phyloP scores from a whole-genome alignment of 768 basidiomycete genomes.

The Mycena polygramma region DNA sequence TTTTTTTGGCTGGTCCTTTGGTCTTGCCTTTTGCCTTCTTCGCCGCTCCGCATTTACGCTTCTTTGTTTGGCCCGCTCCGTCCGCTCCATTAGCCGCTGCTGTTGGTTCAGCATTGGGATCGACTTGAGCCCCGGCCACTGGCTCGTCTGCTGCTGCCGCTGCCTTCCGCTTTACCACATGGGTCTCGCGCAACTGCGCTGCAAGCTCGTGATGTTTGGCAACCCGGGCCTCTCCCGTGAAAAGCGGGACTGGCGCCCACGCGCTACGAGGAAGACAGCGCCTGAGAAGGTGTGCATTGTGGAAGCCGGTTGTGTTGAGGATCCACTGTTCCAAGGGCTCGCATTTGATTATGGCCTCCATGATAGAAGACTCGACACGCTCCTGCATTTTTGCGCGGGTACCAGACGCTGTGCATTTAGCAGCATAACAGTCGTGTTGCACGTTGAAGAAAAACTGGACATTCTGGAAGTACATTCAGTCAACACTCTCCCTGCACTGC shows the following conservation, averaged over 20 bases:
- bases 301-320: conserved; percentile 42
- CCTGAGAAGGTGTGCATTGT: conserved; percentile 42
- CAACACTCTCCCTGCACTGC: background rate
- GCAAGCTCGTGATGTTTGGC: conserved; percentile 1
- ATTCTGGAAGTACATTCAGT: conserved; percentile 19
- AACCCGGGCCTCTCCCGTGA: background rate
- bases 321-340: conserved; percentile 25
- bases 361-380: conserved; percentile 20
- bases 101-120: background rate
- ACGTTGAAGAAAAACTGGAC: conserved; percentile 41
- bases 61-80: too few species aligned
- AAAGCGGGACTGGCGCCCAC: conserved; percentile 6
- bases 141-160: background rate
- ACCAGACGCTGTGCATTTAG: conserved; percentile 30
- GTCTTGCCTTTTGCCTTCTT: too few species aligned
- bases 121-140: background rate
- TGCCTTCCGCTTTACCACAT: background rate
- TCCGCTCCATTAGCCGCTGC: too few species aligned
- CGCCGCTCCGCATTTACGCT: too few species aligned
- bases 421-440: conserved; percentile 41
- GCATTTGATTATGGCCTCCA: conserved; percentile 30
- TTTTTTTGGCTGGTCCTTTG: too few species aligned
- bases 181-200: background rate
- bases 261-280: conserved; percentile 30
- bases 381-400: conserved; percentile 33